phyloP scores from a whole-genome alignment of 441 rosid species.

The Populus hybrid region DNA sequence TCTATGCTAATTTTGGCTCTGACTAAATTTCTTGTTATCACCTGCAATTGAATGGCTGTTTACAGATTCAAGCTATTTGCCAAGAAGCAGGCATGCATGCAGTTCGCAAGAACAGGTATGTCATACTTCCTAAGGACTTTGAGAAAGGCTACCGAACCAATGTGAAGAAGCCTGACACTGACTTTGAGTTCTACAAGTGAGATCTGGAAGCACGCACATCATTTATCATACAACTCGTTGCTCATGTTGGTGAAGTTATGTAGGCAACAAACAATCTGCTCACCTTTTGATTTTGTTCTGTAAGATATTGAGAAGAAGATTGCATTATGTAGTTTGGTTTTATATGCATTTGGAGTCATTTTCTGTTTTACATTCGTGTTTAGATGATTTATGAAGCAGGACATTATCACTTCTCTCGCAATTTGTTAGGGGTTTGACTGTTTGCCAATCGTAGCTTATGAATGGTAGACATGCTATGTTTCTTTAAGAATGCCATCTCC shows the following conservation, averaged over 20 bases:
- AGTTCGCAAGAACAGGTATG: conserved; percentile 89
- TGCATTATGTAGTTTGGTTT: neutral
- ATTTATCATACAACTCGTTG: neutral
- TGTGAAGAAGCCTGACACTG: conserved; percentile 96
- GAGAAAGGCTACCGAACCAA: conserved; percentile 91
- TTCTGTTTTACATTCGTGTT: too few relatives aligned
- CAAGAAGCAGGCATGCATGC: conserved; percentile 99
- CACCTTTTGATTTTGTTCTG: neutral
- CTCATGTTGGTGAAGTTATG: neutral
- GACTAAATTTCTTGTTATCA: neutral
- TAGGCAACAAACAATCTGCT: neutral
- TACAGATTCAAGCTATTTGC: conserved; percentile 86
- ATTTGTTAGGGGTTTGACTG: neutral
- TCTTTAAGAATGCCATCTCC: neutral
- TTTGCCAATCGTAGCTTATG: neutral
- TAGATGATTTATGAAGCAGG: neutral
- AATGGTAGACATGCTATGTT: neutral
- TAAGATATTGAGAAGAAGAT: neutral
- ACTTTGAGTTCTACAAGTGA: conserved; percentile 93
- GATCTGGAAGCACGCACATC: too few relatives aligned
- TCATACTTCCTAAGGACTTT: conserved; percentile 88
- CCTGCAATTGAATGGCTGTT: neutral
- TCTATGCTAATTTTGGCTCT: neutral
- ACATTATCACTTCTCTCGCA: neutral
- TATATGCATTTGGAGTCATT: too few relatives aligned